These are phyloP conservation scores for Elaeis guineensis DNA, from an alignment of 176 grass and related monocot genomes.

Conservation along the genomic window DNA sequence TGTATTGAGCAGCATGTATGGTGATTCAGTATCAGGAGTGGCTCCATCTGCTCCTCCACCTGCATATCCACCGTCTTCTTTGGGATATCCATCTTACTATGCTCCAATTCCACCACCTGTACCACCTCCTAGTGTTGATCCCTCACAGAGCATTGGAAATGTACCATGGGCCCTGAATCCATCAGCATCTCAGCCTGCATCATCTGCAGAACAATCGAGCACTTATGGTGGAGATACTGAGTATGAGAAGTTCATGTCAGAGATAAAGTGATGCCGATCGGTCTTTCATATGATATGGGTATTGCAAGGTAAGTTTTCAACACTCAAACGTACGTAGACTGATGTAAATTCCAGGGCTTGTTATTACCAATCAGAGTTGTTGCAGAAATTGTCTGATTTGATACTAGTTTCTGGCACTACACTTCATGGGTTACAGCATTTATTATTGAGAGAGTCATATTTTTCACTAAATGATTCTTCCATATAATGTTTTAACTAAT, in stretches of 20 bases:
- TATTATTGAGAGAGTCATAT: no score
- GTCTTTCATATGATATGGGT: not conserved
- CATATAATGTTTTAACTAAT: no score
- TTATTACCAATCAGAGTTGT: no score
- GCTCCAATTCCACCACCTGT: conserved; percentile 33
- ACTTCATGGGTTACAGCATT: no score
- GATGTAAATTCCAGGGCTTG: no score
- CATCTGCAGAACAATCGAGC: conserved; percentile 32
- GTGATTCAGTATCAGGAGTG: conserved; percentile 35
- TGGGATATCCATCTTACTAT: conserved; percentile 64
- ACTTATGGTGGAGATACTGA: conserved; percentile 57
- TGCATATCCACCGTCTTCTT: conserved; percentile 3
- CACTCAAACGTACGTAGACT: no score
- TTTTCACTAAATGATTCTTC: no score
- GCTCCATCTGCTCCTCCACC: conserved; percentile 36
- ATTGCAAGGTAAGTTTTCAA: conserved; percentile 1
- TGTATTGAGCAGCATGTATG: conserved; percentile 43
- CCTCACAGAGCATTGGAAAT: conserved; percentile 55
- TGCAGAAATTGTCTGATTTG: no score
- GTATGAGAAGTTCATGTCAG: conserved; percentile 89
- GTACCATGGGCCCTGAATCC: conserved; percentile 63
- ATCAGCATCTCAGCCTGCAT: conserved; percentile 22
- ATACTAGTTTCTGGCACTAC: no score
- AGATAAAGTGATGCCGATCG: conserved; percentile 69
- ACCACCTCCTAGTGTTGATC: conserved; percentile 49